These are phyloP conservation scores for Scutellaria minor DNA, from an alignment of 257 asterid genomes.

Conservation along the genomic window DNA sequence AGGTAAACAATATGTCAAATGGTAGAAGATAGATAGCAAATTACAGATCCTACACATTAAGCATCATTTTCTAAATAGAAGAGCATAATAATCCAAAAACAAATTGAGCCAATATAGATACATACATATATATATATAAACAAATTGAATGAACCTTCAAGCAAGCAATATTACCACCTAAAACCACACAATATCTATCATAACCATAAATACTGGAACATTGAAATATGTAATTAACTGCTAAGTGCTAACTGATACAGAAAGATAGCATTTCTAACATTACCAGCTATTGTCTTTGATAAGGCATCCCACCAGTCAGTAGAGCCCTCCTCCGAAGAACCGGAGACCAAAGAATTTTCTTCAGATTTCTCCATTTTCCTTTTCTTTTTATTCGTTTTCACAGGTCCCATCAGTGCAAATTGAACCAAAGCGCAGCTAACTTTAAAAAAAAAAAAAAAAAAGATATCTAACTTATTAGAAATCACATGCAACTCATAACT, in stretches of 20 bases:
- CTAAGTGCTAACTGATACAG: neutral
- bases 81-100: slow-evolving; percentile 15
- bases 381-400: slow-evolving; percentile 69
- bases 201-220: slow-evolving; percentile 11
- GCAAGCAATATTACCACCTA: slow-evolving; percentile 12
- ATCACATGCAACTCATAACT: slow-evolving; percentile 35
- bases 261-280: slow-evolving; percentile 3
- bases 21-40: neutral
- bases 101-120: slow-evolving; percentile 14
- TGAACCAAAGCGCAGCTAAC: slow-evolving; percentile 36
- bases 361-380: slow-evolving; percentile 67
- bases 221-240: slow-evolving; percentile 30
- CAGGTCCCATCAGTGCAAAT: slow-evolving; percentile 61
- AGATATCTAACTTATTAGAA: slow-evolving; percentile 32
- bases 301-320: slow-evolving; percentile 71
- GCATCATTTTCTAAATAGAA: slow-evolving; percentile 25
- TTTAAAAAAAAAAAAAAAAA: neutral
- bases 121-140: neutral
- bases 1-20: slow-evolving; percentile 1
- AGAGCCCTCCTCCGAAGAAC: slow-evolving; percentile 63
- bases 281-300: slow-evolving; percentile 64
- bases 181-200: slow-evolving; percentile 8
- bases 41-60: slow-evolving; percentile 27
- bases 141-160: slow-evolving; percentile 6
- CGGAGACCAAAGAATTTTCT: slow-evolving; percentile 50